A percentile compares a stretch with the other conserved stretches of the same genome.
Conservation (phyloP, 768 basidiomycete species). For the Agaricus sinodeliciosus region DNA sequence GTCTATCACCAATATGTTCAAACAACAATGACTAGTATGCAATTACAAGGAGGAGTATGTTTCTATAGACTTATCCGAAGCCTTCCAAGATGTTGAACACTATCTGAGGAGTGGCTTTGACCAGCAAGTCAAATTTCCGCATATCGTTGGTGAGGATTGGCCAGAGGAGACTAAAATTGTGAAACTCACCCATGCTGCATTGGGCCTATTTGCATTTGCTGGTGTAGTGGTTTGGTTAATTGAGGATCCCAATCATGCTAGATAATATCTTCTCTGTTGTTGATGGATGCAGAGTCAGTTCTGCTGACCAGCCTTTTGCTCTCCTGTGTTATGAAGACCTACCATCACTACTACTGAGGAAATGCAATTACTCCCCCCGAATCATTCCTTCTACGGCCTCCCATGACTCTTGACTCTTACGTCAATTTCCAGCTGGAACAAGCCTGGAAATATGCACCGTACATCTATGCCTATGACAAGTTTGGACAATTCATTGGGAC, state of each 20-base stretch:
- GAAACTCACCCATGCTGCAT: neutral
- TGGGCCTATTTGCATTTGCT: neutral
- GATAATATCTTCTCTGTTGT: neutral
- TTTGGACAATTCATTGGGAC: too few relatives aligned
- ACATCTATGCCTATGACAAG: too few relatives aligned
- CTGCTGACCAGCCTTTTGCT: neutral
- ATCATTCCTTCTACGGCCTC: too few relatives aligned
- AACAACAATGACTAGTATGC: too few relatives aligned
- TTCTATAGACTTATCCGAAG: neutral
- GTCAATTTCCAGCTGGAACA: too few relatives aligned
- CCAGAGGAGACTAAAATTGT: neutral
- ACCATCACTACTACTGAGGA: too few relatives aligned
- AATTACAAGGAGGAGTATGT: neutral
- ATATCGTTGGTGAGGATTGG: neutral
- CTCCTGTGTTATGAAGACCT: too few relatives aligned
- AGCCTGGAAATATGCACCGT: too few relatives aligned
- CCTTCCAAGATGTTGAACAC: neutral
- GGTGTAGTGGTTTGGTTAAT: neutral
- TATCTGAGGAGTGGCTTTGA: neutral
- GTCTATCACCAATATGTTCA: too few relatives aligned
- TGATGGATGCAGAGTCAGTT: neutral
- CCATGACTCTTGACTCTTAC: too few relatives aligned
- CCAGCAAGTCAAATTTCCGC: neutral
- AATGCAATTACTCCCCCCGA: too few relatives aligned
- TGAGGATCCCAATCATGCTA: neutral